These are phyloP conservation scores for Symbiodinium pilosum DNA, from an alignment of 73 alveolate species.

Conservation along the genomic window DNA sequence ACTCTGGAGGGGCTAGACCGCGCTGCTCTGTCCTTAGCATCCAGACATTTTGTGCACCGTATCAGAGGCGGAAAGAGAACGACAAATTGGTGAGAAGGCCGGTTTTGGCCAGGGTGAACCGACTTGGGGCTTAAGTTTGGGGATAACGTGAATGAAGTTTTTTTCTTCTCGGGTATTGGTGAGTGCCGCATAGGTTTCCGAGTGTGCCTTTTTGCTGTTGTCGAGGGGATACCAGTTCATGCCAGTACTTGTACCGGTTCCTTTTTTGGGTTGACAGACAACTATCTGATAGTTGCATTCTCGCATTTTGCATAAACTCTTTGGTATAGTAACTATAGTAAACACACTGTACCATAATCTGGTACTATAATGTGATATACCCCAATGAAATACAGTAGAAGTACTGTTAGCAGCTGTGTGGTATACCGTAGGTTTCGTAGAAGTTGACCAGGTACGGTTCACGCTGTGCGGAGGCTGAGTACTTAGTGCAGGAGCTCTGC, in stretches of 20 bases:
- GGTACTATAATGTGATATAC: background rate
- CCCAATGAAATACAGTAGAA: background rate
- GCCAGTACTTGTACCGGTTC: background rate
- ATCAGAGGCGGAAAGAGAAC: constrained; percentile 35
- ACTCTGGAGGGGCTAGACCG: background rate
- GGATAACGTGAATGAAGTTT: background rate
- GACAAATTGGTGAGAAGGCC: constrained; percentile 67
- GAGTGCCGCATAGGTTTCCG: background rate
- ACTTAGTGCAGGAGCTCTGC: constrained; percentile 3
- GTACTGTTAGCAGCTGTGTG: background rate
- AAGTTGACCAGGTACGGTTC: background rate
- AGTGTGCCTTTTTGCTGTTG: background rate
- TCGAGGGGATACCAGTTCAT: background rate
- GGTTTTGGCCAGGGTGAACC: background rate
- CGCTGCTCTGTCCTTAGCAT: background rate
- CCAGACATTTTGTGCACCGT: background rate
- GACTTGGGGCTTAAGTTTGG: background rate
- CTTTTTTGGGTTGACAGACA: background rate
- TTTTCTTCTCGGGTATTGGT: background rate
- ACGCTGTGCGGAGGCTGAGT: constrained; percentile 25
- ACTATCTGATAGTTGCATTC: background rate
- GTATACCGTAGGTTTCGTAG: background rate
- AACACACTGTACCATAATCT: background rate
- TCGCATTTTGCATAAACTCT: background rate
- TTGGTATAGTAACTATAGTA: background rate